Evolutionary conservation across 768 basidiomycete genomes (phyloP), one percentile per base, ranked within the genome.

Genomic region (Rhodotorula sphaerocarpa): DNA sequence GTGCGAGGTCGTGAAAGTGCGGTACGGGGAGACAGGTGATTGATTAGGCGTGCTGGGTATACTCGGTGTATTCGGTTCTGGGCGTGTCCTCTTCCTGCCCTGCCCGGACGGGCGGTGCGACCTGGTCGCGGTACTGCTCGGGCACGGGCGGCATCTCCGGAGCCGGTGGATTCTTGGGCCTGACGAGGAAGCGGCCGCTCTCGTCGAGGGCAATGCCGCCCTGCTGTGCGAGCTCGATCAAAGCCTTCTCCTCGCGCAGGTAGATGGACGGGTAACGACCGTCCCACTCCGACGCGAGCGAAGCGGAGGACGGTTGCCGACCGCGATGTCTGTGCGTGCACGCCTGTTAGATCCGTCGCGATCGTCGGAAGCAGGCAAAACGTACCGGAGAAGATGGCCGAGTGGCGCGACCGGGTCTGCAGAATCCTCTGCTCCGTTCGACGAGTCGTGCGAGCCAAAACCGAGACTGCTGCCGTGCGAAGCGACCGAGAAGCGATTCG

Each of bases 211-310:
- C 62, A 33, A 63, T 46, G n/a, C 62, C 62, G 25, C 62, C 61
- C 23, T 67, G 53, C 45, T 61, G 42, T 6, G 46, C 62, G 11
- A 67, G 44, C 18, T 41, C 50, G 46, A 67, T 50, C 23, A 67
- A 50, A 28, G 59, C 50, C 23, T 34, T 31, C 44, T 67, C 66
- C 28, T 67, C 66, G 18, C 48, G 36, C 7, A 59, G 42, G 54
- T 62, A 67, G 44, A 67, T 53, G n/a, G 61, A 62, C 20, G 65
- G 65, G 52, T 52, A 62, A 10, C 54, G 56, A 23, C 43, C 30
- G 28, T 47, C 44, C 43, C 46, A 57, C 44, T 50, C 51, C 16
- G 61, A 53, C 1, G 57, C 47, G 36, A 53, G 44, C 2, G 48
- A 28, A 3, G 27, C 55, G 3, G 53, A 55, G 21, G 45, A 39